Conservation (phyloP, 257 asterid genomes). For the Echium plantagineum region DNA sequence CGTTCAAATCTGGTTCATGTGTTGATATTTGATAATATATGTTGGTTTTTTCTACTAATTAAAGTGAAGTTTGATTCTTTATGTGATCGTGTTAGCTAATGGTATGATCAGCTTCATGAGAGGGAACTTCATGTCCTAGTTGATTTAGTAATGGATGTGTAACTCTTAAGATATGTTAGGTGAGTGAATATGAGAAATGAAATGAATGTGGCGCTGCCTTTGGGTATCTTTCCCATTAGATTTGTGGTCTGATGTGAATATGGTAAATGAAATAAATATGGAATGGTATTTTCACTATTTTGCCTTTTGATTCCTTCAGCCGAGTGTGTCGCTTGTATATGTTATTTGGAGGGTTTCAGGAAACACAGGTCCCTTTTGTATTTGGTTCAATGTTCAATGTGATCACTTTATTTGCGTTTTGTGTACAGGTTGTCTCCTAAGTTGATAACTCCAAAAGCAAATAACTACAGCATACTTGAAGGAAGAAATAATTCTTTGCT, state of each 20-base stretch:
- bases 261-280: not conserved
- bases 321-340: not conserved
- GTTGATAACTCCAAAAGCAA: constrained; percentile 19
- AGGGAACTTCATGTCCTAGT: not conserved
- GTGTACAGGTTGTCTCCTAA: constrained; percentile 31
- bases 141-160: not conserved
- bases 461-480: constrained; percentile 10
- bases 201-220: too few species aligned
- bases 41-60: not conserved
- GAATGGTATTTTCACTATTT: not conserved
- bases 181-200: too few species aligned
- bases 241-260: too few species aligned
- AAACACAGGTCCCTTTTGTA: not conserved
- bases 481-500: constrained; percentile 3
- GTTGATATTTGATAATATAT: not conserved
- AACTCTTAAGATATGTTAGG: too few species aligned
- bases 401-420: not conserved
- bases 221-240: too few species aligned
- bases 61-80: not conserved
- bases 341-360: not conserved
- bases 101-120: not conserved
- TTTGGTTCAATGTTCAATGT: not conserved
- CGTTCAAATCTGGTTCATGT: too few species aligned
- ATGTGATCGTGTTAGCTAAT: not conserved
- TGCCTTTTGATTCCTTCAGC: not conserved